phyloP scores from a whole-genome alignment of 768 basidiomycete species.

The Pulveroboletus sp. region DNA sequence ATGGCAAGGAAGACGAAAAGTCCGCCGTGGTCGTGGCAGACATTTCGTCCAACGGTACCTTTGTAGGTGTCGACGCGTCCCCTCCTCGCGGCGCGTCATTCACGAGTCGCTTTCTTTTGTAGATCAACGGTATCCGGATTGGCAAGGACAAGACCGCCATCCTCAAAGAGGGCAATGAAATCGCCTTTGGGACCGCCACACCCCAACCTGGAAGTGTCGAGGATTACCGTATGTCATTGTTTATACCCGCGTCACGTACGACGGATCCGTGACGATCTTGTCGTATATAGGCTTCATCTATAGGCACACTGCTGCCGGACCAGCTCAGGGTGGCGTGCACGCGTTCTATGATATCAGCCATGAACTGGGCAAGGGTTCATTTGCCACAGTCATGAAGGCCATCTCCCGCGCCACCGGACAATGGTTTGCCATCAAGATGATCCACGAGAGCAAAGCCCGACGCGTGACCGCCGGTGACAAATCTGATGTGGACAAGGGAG shows the following conservation, averaged over 20 bases:
- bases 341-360: conserved; percentile 60
- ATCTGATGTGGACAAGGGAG: conserved; percentile 29
- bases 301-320: conserved; percentile 54
- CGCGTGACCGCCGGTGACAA: conserved; percentile 33
- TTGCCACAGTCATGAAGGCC: conserved; percentile 86
- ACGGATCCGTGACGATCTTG: neutral
- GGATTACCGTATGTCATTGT: conserved; percentile 63
- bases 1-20: conserved; percentile 30
- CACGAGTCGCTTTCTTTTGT: conserved; percentile 1
- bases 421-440: conserved; percentile 88
- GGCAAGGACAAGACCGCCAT: conserved; percentile 37
- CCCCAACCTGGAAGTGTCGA: conserved; percentile 50
- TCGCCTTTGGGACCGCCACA: conserved; percentile 69
- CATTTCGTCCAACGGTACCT: conserved; percentile 44
- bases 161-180: conserved; percentile 68
- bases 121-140: conserved; percentile 42
- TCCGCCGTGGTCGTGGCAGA: conserved; percentile 35
- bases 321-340: conserved; percentile 51
- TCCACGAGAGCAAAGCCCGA: conserved; percentile 49
- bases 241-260: neutral
- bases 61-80: conserved; percentile 28
- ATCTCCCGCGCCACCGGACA: conserved; percentile 65
- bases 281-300: conserved; percentile 60
- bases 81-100: conserved; percentile 8
- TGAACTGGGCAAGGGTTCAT: conserved; percentile 86